A percentile compares a stretch with the other conserved stretches of the same genome.
Conservation (phyloP, 352 stramenopile genomes). For the Elongisporangium undulatum region DNA sequence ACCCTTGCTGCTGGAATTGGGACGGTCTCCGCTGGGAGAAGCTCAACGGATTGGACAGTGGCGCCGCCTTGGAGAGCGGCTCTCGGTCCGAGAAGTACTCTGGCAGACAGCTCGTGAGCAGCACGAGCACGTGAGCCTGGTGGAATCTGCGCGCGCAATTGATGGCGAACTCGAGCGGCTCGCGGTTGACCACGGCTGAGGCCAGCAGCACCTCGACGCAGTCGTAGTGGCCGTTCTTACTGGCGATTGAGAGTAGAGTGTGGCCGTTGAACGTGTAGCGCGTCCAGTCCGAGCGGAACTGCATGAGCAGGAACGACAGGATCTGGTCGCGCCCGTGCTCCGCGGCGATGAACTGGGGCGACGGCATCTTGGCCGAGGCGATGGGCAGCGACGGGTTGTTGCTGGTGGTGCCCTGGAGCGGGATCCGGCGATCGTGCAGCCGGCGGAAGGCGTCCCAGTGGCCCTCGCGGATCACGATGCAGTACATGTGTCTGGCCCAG, state of each 20-base stretch:
- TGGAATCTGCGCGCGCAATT: constrained; percentile 40
- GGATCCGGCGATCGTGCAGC: constrained; percentile 38
- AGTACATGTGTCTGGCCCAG: constrained; percentile 68
- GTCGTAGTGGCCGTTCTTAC: constrained; percentile 64
- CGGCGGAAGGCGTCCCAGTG: constrained; percentile 61
- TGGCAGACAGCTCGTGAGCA: constrained; percentile 65
- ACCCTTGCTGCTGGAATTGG: constrained; percentile 4
- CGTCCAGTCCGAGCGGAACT: constrained; percentile 18
- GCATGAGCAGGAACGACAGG: constrained; percentile 38
- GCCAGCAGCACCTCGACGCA: constrained; percentile 56
- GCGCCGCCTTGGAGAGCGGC: constrained; percentile 11
- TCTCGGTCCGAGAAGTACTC: constrained; percentile 32
- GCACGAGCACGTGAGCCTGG: constrained; percentile 64
- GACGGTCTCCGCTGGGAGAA: constrained; percentile 3
- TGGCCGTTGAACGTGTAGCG: constrained; percentile 59
- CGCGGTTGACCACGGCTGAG: constrained; percentile 13
- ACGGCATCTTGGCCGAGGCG: constrained; percentile 32
- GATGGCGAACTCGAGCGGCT: constrained; percentile 44
- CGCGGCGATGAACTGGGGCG: constrained; percentile 53
- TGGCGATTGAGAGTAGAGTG: constrained; percentile 57
- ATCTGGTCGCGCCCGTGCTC: constrained; percentile 52
- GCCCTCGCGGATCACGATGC: constrained; percentile 47
- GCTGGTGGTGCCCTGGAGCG: constrained; percentile 4
- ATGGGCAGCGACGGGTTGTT: constrained; percentile 9
- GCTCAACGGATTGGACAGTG: constrained; percentile 2